Base-by-base conservation (phyloP, 129 eudicot genomes). In the Kitagawia praeruptora region DNA sequence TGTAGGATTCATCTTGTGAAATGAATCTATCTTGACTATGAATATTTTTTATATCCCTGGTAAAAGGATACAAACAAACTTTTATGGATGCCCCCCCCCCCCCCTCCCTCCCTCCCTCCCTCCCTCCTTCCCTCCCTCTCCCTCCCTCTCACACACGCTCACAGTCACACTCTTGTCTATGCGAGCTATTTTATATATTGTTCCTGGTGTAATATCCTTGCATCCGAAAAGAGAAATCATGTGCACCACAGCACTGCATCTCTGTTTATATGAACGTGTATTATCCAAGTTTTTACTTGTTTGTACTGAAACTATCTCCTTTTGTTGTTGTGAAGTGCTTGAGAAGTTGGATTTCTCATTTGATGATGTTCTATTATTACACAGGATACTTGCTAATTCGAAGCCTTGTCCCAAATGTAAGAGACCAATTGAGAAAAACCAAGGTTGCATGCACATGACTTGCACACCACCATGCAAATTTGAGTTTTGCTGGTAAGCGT, bases 401-500 rank as follows among this genome's bases (percentile, higher is more conserved):
- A 95, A 95, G 85, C 99, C 99, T 76, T 95, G 99, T 85, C 99
- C 99, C 13, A 95, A 92, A 86, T 95, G 99, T 90, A 95, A 95
- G 85, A 89, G 99, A 31, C 99, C 99, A 58, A 95, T 92, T 81
- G 99, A 95, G 88, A 95, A 95, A 85, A 90, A 95, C 77, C 97
- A 95, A 88, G 99, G 99, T 53, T 95, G 99, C 85, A 95, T 90
- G 97, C 97, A 95, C 88, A 81, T 70, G 77, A 61, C 79, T 4
- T 76, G 54, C 72, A 76, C 53, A 45, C 70, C 75, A 72, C 76
- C 75, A 18, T 81, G 40, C 51, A 46, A 63, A 44, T 81, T 84
- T 81, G 69, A 34, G 47, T 76, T 51, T 41, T 82, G 76, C 41
- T 28, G 42, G 45, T 42, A 54, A 64, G 42, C 15, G 42, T 74